Evolutionary conservation across 2,329 filamentous ascomycete species (phyloP).

Genomic region (Fusarium sacchari): DNA sequence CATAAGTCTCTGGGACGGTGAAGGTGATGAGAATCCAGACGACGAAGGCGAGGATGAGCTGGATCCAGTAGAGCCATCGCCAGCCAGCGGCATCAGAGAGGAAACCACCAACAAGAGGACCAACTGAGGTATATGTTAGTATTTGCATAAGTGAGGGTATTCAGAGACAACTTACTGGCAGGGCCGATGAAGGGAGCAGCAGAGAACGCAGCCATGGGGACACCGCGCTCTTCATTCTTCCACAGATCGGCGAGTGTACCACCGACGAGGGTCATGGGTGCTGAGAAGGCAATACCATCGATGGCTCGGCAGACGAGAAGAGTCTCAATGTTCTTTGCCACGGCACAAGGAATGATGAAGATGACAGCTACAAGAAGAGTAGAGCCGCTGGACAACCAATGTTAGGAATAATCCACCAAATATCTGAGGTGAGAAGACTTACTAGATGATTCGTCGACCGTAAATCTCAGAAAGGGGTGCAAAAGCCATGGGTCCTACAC

Average conservation of each 20-base stretch:
- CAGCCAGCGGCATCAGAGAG: constrained; percentile 76
- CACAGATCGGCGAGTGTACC: constrained; percentile 87
- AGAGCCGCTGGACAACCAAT: constrained; percentile 51
- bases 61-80: constrained; percentile 90
- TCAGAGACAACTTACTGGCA: constrained; percentile 59
- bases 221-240: constrained; percentile 83
- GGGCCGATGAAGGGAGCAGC: constrained; percentile 86
- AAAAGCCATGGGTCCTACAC: constrained; percentile 82
- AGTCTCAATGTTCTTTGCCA: constrained; percentile 79
- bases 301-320: constrained; percentile 80
- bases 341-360: constrained; percentile 83
- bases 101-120: constrained; percentile 81
- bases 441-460: constrained; percentile 77
- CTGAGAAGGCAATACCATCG: constrained; percentile 85
- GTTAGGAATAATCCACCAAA: neutral
- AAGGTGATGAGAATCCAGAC: constrained; percentile 83
- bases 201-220: constrained; percentile 87
- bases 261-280: constrained; percentile 86
- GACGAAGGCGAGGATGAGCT: constrained; percentile 76
- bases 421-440: constrained; percentile 26
- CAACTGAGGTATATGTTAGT: constrained; percentile 54
- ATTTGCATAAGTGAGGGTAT: neutral
- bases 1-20: constrained; percentile 91
- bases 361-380: constrained; percentile 77
- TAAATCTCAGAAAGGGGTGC: constrained; percentile 81